phyloP scores from a whole-genome alignment of 2,329 filamentous ascomycete species.

The Tolypocladium endophyticum region DNA sequence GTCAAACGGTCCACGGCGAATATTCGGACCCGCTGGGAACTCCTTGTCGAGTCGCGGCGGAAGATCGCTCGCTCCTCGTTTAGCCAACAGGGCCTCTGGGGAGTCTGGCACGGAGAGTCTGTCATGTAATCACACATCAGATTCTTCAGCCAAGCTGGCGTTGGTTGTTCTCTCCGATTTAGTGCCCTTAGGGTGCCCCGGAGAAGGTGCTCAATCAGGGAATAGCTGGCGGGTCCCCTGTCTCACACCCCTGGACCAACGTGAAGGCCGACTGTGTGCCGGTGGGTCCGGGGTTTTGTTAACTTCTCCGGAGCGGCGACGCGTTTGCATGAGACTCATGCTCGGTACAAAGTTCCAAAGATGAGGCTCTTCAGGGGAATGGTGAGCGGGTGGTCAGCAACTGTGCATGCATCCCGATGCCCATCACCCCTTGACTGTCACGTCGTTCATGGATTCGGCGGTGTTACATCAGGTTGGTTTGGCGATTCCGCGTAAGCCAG shows the following conservation, averaged over 20 bases:
- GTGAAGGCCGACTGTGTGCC: not conserved
- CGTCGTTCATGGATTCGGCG: not conserved
- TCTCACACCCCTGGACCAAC: not conserved
- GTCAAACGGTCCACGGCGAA: not conserved
- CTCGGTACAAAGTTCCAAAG: not conserved
- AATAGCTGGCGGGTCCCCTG: slow-evolving; percentile 7
- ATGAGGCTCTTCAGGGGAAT: not conserved
- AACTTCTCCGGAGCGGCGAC: not conserved
- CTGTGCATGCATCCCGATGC: not conserved
- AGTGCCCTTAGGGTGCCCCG: slow-evolving; percentile 5
- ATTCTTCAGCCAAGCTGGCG: slow-evolving; percentile 1
- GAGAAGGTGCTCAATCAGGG: slow-evolving; percentile 10
- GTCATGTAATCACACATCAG: not conserved
- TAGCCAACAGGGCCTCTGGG: not conserved
- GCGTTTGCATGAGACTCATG: not conserved
- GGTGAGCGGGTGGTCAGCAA: not conserved
- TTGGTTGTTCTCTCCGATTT: slow-evolving; percentile 3
- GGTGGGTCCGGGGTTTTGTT: not conserved
- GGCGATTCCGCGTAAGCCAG: not conserved
- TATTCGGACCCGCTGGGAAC: not conserved
- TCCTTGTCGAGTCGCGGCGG: not conserved
- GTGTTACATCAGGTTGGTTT: not conserved
- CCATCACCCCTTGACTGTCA: not conserved
- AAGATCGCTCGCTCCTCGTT: not conserved
- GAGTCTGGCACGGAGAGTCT: not conserved